phyloP scores from a whole-genome alignment of 2,329 filamentous ascomycete genomes.

The Endoconidiophora polonica region DNA sequence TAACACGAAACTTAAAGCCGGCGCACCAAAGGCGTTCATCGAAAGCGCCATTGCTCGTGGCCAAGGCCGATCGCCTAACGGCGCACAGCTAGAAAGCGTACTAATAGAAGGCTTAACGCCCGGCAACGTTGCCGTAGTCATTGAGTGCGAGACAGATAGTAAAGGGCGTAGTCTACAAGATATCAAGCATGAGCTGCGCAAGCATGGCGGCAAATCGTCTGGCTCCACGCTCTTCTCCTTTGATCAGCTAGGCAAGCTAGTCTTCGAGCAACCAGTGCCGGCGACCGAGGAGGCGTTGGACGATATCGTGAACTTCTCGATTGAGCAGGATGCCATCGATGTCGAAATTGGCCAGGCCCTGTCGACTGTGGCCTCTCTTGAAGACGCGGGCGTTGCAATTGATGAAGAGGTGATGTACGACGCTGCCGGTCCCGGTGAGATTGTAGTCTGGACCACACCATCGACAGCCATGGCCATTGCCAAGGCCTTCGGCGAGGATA shows the following conservation, averaged over 20 bases:
- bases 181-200: slow-evolving; percentile 54
- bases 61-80: slow-evolving; percentile 63
- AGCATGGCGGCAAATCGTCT: slow-evolving; percentile 49
- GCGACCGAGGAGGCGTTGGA: slow-evolving; percentile 7
- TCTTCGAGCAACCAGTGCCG: slow-evolving; percentile 36
- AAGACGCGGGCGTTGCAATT: not conserved
- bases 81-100: slow-evolving; percentile 58
- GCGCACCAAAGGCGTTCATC: slow-evolving; percentile 69
- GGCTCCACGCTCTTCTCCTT: slow-evolving; percentile 68
- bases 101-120: slow-evolving; percentile 70
- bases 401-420: not conserved
- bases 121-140: slow-evolving; percentile 57
- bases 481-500: slow-evolving; percentile 19
- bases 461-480: slow-evolving; percentile 10
- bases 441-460: slow-evolving; percentile 13
- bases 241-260: slow-evolving; percentile 57
- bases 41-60: slow-evolving; percentile 77
- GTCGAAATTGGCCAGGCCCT: slow-evolving; percentile 8
- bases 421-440: slow-evolving; percentile 5
- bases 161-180: slow-evolving; percentile 59
- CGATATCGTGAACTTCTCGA: slow-evolving; percentile 10
- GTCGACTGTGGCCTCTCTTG: too few relatives aligned
- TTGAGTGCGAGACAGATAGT: slow-evolving; percentile 76
- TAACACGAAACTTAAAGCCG: slow-evolving; percentile 27
- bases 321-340: slow-evolving; percentile 11